These are phyloP conservation scores for Pseudopithomyces maydicus DNA, from an alignment of 2,329 filamentous ascomycete genomes.

Conservation along the genomic window DNA sequence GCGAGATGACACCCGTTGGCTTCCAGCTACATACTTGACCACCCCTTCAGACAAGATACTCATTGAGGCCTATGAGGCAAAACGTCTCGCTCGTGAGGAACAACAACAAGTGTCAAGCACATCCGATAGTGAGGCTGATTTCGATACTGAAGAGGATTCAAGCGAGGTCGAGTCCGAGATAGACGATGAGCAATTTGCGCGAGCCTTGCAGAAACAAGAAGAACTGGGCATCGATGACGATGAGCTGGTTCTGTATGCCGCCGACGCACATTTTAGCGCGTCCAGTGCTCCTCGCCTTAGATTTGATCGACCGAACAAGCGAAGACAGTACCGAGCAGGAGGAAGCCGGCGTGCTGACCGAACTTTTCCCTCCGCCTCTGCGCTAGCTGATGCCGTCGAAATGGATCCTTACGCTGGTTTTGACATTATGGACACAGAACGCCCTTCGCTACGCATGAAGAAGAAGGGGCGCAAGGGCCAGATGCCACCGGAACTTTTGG, in stretches of 20 bases:
- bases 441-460: constrained; percentile 69
- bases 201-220: constrained; percentile 65
- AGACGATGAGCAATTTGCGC: constrained; percentile 65
- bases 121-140: constrained; percentile 21
- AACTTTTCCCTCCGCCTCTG: constrained; percentile 59
- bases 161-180: constrained; percentile 48
- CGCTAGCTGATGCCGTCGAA: constrained; percentile 64
- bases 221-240: constrained; percentile 66
- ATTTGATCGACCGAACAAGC: constrained; percentile 33
- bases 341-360: constrained; percentile 20
- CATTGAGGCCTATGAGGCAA: constrained; percentile 33
- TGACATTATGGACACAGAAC: constrained; percentile 83
- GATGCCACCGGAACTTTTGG: constrained; percentile 48
- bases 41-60: constrained; percentile 28
- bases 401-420: constrained; percentile 69
- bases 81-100: neutral
- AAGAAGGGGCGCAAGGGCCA: constrained; percentile 65
- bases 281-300: constrained; percentile 14
- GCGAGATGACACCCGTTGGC: constrained; percentile 57
- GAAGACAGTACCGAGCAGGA: constrained; percentile 21
- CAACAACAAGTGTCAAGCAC: constrained; percentile 10
- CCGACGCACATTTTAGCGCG: constrained; percentile 45
- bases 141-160: constrained; percentile 40
- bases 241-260: constrained; percentile 63
- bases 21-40: constrained; percentile 41